Evolutionary conservation across 306 rosid species (phyloP), one percentile per base, ranked within the genome.

Genomic region (Senna siamea): DNA sequence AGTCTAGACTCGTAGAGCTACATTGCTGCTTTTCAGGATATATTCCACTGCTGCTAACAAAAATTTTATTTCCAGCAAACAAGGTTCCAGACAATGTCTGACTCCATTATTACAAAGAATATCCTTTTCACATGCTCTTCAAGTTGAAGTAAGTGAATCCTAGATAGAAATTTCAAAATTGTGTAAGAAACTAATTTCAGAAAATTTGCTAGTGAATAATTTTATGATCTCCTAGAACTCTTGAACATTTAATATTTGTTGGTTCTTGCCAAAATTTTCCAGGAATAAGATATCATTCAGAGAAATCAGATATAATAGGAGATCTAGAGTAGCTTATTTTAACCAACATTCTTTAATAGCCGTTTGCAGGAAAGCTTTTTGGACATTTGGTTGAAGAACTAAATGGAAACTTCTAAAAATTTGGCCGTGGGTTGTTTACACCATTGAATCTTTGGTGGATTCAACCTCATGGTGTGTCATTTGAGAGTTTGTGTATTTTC

Each of bases 81-180:
- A 61, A 90, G 97, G 86, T 93, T 89, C 88, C 97, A 93, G 81
- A 76, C 91, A 64, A 90, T 93, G 97, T 89, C 98, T 0, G 98
- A 93, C 82, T 89, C 97, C 76, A 93, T 93, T 74, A 88, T 93
- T 70, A 85, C 96, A 57, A 93, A 93, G 87, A 90, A 90, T 93
- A 93, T 93, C 97, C 98, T 93, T 90, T 77, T 73, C 47, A 12
- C 23, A 8, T 13, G 9, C 54, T 43, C 50, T 73, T 75, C 34
- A 18, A 79, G 51, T 61, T 37, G 11, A 35, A 22, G 20, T 68
- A 26, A 38, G 53, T 12, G 58, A 15, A 17, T 60, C 32, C 8
- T 59, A 23, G 4, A 60, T 40, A 32, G 46, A 17, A 6, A 17
- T 17, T 18, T 51, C 54, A 1, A 23, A 68, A 15, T 70, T 9